Base-by-base conservation (phyloP, 1,139 yeast genomes). In the Geotrichum candidum region DNA sequence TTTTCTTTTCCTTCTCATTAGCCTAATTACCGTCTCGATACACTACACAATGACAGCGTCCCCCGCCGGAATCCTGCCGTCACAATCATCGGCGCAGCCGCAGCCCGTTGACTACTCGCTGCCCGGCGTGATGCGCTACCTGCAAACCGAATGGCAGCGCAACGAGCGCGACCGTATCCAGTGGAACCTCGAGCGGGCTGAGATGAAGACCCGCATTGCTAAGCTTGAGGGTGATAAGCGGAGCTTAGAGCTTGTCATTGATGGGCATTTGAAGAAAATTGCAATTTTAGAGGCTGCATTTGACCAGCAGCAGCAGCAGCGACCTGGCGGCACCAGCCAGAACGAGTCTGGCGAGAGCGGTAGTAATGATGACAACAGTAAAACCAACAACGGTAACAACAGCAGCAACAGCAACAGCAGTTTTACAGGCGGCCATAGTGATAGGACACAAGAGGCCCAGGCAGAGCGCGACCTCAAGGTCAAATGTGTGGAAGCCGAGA, bases 81-180 rank as follows among this genome's bases (percentile, higher is more conserved):
- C 48, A n/a, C 48, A 41, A 18, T n/a, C n/a, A 18, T 41, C 48
- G 48, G 48, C 54, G 5, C 58, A 56, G 51, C 61, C 66, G 22
- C 67, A 64, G 56, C 67, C 69, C 46, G 70, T 68, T 51, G 73
- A 73, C 61, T 74, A 74, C 68, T 71, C 76, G 59, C 69, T 74
- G 53, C 76, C 77, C 29, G 85, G 85, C 54, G 84, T 83, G 23
- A 82, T 84, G 81, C 81, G 82, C 66, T 83, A 81, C 66, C 74
- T 83, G 66, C 86, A 83, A 68, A 76, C 80, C 52, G 86, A 83
- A 68, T 82, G 83, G 78, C 82, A 83, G 63, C 77, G 78, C 56
- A 81, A 80, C 68, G 86, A 83, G 68, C 78, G 84, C 58, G 84
- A 82, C 64, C 75, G 85, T 56, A 80, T 83, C 57, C 80, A 80